These are phyloP conservation scores for Pseudogymnoascus sp. DNA, from an alignment of 2,329 filamentous ascomycete genomes.

Conservation along the genomic window DNA sequence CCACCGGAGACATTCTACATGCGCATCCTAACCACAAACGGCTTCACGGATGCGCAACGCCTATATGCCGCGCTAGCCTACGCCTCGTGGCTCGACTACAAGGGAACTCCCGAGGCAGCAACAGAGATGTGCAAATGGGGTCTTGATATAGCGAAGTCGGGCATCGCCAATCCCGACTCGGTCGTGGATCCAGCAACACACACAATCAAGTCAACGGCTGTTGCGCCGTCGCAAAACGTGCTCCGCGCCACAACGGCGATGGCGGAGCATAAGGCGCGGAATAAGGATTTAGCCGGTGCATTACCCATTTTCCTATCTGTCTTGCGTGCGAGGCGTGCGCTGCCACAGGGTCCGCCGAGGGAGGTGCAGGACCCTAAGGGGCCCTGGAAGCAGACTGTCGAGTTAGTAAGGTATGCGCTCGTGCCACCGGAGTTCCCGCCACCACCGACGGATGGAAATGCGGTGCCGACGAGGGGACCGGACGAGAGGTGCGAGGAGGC, in stretches of 20 bases:
- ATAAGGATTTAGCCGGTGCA: constrained; percentile 57
- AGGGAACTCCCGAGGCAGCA: constrained; percentile 55
- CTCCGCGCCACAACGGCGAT: constrained; percentile 67
- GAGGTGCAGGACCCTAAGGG: constrained; percentile 16
- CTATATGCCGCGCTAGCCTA: constrained; percentile 76
- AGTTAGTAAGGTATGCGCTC: constrained; percentile 27
- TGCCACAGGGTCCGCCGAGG: constrained; percentile 30
- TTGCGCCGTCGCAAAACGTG: constrained; percentile 61
- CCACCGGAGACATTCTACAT: constrained; percentile 71
- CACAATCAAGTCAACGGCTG: constrained; percentile 51
- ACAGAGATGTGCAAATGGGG: constrained; percentile 68
- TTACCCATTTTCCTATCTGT: constrained; percentile 81
- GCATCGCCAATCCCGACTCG: constrained; percentile 36
- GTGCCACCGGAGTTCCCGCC: constrained; percentile 58
- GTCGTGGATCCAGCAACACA: constrained; percentile 55
- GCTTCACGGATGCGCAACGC: constrained; percentile 70
- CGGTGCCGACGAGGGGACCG: constrained; percentile 54
- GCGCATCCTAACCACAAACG: constrained; percentile 70
- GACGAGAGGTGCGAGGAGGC: constrained; percentile 74
- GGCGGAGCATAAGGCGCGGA: constrained; percentile 67
- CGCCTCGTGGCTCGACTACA: constrained; percentile 77
- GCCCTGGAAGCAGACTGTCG: constrained; percentile 23
- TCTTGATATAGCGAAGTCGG: constrained; percentile 61
- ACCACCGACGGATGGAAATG: constrained; percentile 60
- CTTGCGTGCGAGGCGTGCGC: constrained; percentile 66